Conservation (phyloP, 305 asterid species). For the Striga hermonthica region DNA sequence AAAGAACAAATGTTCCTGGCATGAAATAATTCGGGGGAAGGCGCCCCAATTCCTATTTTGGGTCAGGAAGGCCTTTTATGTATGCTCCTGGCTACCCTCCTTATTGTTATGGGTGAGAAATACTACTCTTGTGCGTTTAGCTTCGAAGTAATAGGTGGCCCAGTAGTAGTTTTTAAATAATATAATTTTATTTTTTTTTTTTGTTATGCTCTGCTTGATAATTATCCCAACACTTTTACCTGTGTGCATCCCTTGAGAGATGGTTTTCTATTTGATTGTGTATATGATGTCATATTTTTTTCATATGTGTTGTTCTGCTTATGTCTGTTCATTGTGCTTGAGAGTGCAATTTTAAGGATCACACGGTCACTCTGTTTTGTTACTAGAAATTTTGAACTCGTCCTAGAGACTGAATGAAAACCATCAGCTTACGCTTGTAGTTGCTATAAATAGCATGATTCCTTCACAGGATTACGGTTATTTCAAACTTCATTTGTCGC, state of each 20-base stretch:
- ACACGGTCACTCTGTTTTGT: too few species aligned
- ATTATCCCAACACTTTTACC: too few species aligned
- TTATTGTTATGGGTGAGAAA: slow-evolving; percentile 64
- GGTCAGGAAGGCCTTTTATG: slow-evolving; percentile 55
- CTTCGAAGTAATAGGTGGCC: slow-evolving; percentile 7
- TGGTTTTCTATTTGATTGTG: too few species aligned
- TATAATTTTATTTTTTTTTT: slow-evolving; percentile 11
- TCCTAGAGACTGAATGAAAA: too few species aligned
- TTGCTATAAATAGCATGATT: not conserved
- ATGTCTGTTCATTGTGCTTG: too few species aligned
- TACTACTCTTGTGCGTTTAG: slow-evolving; percentile 7
- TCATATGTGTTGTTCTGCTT: too few species aligned
- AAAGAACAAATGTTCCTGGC: slow-evolving; percentile 68
- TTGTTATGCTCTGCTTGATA: not conserved
- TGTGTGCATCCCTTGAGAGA: too few species aligned
- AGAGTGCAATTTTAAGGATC: too few species aligned
- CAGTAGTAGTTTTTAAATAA: not conserved
- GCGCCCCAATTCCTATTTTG: slow-evolving; percentile 61
- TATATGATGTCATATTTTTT: too few species aligned
- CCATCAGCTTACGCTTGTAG: too few species aligned
- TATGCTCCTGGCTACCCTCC: slow-evolving; percentile 57
- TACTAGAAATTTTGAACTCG: too few species aligned
- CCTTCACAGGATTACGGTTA: not conserved
- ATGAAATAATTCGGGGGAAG: slow-evolving; percentile 61
- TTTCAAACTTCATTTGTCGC: not conserved